These are phyloP conservation scores for Lobosporangium transversale DNA, from an alignment of 192 early-diverging fungal species.

Conservation along the genomic window DNA sequence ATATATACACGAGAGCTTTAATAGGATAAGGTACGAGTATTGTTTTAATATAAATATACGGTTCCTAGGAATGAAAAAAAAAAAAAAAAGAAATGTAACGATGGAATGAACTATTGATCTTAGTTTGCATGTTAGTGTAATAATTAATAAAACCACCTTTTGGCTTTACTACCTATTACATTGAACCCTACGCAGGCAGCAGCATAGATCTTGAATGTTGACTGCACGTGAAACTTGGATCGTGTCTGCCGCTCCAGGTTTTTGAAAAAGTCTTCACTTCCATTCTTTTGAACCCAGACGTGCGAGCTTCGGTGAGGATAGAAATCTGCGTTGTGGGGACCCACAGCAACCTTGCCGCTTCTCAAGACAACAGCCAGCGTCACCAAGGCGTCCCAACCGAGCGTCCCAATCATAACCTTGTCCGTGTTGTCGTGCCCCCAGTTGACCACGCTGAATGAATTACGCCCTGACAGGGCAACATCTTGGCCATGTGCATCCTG, in stretches of 20 bases:
- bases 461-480: conserved; percentile 15
- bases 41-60: too few relatives aligned
- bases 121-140: too few relatives aligned
- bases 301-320: background rate
- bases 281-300: conserved; percentile 1
- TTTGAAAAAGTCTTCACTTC: conserved; percentile 5
- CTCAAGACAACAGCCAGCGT: background rate
- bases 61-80: too few relatives aligned
- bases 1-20: too few relatives aligned
- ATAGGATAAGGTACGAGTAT: too few relatives aligned
- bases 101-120: too few relatives aligned
- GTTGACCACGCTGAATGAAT: conserved; percentile 18
- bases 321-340: background rate
- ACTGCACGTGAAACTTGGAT: background rate
- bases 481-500: conserved; percentile 23
- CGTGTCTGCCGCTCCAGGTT: background rate
- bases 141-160: too few relatives aligned
- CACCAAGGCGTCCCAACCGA: background rate
- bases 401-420: conserved; percentile 23
- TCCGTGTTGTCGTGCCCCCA: conserved; percentile 1
- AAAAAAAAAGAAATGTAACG: too few relatives aligned
- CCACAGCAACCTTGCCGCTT: background rate
- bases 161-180: too few relatives aligned
- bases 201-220: conserved; percentile 14
- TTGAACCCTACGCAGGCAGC: too few relatives aligned